These are phyloP conservation scores for Cadophora luteo-olivacea DNA, from an alignment of 2,329 filamentous ascomycete species.

Conservation along the genomic window DNA sequence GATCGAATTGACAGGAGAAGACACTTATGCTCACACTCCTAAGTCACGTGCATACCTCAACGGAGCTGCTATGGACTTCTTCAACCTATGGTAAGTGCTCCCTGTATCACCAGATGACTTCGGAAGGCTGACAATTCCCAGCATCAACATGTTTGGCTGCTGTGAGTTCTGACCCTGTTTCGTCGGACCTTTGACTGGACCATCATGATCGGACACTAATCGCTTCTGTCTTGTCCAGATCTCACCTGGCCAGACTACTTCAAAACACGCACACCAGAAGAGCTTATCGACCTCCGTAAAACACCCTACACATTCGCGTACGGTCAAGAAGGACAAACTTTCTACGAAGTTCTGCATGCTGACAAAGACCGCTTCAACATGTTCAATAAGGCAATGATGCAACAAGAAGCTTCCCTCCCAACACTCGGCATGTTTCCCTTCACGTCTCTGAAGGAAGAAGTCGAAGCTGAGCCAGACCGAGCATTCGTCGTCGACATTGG, in stretches of 20 bases:
- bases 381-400: slow-evolving; percentile 31
- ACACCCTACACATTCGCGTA: slow-evolving; percentile 29
- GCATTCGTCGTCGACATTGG: slow-evolving; percentile 26
- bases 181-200: not conserved
- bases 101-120: not conserved
- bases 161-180: not conserved
- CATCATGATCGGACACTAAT: slow-evolving; percentile 26
- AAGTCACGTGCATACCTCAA: slow-evolving; percentile 33
- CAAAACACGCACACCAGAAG: slow-evolving; percentile 17
- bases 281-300: slow-evolving; percentile 22
- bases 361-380: slow-evolving; percentile 26
- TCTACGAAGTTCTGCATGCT: slow-evolving; percentile 26
- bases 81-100: slow-evolving; percentile 33
- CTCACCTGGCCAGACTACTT: slow-evolving; percentile 23
- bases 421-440: slow-evolving; percentile 32
- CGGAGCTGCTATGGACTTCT: slow-evolving; percentile 34
- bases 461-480: slow-evolving; percentile 16
- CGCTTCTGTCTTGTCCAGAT: not conserved
- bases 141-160: slow-evolving; percentile 16
- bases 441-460: slow-evolving; percentile 21
- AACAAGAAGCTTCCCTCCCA: slow-evolving; percentile 27
- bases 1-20: slow-evolving; percentile 28
- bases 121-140: not conserved
- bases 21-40: slow-evolving; percentile 34
- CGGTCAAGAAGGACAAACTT: slow-evolving; percentile 25